Evolutionary conservation across 441 rosid species (phyloP).

Genomic region (Biscutella auriculata): DNA sequence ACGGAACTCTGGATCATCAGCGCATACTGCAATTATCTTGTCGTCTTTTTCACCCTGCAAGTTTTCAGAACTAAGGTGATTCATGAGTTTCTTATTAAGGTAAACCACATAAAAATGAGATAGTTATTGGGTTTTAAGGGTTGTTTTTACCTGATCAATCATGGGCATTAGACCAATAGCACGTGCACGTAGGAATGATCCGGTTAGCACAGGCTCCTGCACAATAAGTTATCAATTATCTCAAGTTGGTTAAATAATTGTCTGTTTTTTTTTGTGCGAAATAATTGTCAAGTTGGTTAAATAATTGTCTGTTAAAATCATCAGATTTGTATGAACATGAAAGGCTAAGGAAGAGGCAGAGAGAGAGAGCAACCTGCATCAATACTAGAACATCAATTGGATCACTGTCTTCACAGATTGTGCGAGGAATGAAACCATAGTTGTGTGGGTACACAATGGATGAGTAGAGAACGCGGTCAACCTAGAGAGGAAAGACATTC

Average conservation of each 20-base stretch:
- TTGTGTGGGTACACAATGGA: conserved; percentile 99
- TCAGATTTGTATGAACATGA: not conserved
- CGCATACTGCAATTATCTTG: conserved; percentile 96
- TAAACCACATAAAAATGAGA: not conserved
- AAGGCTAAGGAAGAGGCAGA: not conserved
- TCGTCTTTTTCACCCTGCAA: conserved; percentile 92
- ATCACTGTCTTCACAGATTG: conserved; percentile 92
- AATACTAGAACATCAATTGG: conserved; percentile 89
- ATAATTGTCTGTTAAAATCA: not conserved
- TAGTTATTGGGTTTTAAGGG: not conserved
- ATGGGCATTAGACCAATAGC: conserved; percentile 98
- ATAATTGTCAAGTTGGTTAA: not conserved
- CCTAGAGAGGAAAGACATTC: conserved; percentile 30
- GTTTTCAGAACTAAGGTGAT: not conserved
- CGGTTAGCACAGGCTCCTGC: conserved; percentile 88
- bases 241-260: not conserved
- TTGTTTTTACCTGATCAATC: conserved; percentile 63
- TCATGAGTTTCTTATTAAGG: not conserved
- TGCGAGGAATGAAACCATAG: conserved; percentile 94
- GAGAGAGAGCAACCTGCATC: conserved; percentile 66
- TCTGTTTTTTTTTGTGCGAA: not conserved
- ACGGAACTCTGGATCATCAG: conserved; percentile 95
- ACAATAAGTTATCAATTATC: not conserved
- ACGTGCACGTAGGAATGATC: conserved; percentile 86
- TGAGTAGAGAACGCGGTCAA: conserved; percentile 89